A percentile compares a stretch with the other conserved stretches of the same genome.
phyloP scores from a whole-genome alignment of 208 protist species.

The Leishmania arabica region DNA sequence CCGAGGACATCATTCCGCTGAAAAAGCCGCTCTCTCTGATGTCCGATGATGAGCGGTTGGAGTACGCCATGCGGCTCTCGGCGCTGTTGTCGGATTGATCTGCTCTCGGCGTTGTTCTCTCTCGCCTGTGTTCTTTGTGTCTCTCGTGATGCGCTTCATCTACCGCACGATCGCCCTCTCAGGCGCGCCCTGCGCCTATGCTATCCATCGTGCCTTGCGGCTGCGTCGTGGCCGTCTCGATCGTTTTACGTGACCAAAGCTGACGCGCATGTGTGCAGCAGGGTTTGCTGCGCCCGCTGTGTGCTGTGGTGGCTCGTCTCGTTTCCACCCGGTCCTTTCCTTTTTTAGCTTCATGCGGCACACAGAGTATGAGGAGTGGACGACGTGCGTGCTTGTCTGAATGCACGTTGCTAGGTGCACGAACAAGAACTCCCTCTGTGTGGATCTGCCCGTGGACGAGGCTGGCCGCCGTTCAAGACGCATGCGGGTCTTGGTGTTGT shows the following conservation, averaged over 20 bases:
- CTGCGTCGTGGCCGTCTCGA: background rate
- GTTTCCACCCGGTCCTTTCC: too few relatives aligned
- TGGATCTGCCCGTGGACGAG: background rate
- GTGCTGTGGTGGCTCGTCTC: background rate
- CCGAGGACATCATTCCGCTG: conserved; percentile 56
- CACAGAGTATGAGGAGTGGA: background rate
- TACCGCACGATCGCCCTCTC: background rate
- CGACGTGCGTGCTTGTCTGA: background rate
- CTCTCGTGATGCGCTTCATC: background rate
- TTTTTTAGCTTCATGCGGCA: background rate
- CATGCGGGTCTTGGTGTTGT: background rate
- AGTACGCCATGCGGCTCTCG: conserved; percentile 68
- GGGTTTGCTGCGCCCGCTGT: background rate
- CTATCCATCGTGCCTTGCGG: background rate
- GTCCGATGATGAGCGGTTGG: conserved; percentile 70
- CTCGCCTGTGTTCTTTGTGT: background rate
- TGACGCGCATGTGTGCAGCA: background rate
- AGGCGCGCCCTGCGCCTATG: background rate
- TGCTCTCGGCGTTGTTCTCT: background rate
- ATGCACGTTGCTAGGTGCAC: background rate
- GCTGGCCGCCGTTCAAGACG: background rate
- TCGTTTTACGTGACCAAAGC: background rate
- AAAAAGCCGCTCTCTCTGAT: conserved; percentile 71
- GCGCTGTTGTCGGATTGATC: conserved; percentile 37
- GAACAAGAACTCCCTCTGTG: background rate